Evolutionary conservation across 1,139 yeast genomes (phyloP).

Genomic region (Suhomyces ambrosiae): DNA sequence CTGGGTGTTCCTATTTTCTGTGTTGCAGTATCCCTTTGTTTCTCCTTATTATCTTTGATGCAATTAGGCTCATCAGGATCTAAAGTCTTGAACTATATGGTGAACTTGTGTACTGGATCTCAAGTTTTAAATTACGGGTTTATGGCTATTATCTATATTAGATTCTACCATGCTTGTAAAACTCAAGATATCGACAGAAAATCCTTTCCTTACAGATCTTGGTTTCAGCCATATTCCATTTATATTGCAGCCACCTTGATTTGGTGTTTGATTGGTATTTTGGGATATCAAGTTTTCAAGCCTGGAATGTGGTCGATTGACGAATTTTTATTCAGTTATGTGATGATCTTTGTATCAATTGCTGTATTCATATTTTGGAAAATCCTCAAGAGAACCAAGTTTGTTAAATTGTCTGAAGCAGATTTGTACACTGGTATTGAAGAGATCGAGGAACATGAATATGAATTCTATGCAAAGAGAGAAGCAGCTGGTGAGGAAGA

Average conservation of each 20-base stretch:
- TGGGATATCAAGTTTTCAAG: constrained; percentile 43
- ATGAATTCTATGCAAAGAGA: constrained; percentile 36
- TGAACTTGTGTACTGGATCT: constrained; percentile 76
- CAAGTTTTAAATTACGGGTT: constrained; percentile 72
- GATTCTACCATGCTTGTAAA: constrained; percentile 61
- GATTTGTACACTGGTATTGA: constrained; percentile 42
- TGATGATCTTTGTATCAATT: constrained; percentile 40
- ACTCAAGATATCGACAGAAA: constrained; percentile 40
- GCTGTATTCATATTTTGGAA: constrained; percentile 40
- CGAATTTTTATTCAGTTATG: constrained; percentile 44
- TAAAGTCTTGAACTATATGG: constrained; percentile 73
- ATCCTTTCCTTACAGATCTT: constrained; percentile 32
- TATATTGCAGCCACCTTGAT: constrained; percentile 32
- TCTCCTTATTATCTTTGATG: constrained; percentile 46
- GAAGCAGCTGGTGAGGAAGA: constrained; percentile 19
- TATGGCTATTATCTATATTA: constrained; percentile 60
- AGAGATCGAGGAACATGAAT: constrained; percentile 48
- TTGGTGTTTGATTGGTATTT: constrained; percentile 39
- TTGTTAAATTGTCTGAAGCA: constrained; percentile 33
- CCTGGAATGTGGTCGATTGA: constrained; percentile 39
- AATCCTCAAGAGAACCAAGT: constrained; percentile 32
- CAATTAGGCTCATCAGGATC: constrained; percentile 63
- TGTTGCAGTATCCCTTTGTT: constrained; percentile 31
- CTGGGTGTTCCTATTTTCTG: constrained; percentile 61
- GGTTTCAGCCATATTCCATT: constrained; percentile 39